Conservation (phyloP, 2,329 filamentous ascomycete genomes). For the Scopulariopsis brevicaulis region DNA sequence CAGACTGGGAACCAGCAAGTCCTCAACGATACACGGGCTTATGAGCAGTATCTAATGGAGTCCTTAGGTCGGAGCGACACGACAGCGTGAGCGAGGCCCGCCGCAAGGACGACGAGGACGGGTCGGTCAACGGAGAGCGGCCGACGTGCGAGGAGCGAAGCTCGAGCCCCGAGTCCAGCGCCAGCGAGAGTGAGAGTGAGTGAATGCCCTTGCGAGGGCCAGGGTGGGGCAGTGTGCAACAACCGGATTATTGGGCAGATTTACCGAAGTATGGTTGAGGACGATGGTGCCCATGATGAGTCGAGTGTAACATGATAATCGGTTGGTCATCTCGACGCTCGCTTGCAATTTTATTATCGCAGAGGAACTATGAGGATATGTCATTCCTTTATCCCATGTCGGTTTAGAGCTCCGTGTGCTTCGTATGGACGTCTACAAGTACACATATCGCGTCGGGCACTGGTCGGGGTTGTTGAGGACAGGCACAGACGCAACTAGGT, state of each 20-base stretch:
- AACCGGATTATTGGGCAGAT: neutral
- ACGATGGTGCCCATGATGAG: neutral
- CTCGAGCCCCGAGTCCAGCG: neutral
- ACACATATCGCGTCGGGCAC: neutral
- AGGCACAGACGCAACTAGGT: neutral
- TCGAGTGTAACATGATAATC: neutral
- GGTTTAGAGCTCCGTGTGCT: neutral
- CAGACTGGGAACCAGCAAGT: neutral
- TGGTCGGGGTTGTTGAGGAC: neutral
- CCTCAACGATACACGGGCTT: neutral
- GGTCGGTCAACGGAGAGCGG: neutral
- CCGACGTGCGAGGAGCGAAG: neutral
- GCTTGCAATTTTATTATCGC: neutral
- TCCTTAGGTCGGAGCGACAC: slow-evolving; percentile 18
- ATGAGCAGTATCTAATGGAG: neutral
- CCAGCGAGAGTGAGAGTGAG: neutral
- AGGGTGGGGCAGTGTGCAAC: neutral
- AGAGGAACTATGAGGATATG: neutral
- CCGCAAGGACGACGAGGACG: neutral
- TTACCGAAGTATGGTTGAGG: neutral
- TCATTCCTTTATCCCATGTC: neutral
- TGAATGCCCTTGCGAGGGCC: neutral
- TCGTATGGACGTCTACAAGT: neutral
- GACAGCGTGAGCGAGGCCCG: neutral
- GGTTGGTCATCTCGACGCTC: neutral